Evolutionary conservation across 108 stramenopile species (phyloP).

Genomic region (Nitzschia sp.): DNA sequence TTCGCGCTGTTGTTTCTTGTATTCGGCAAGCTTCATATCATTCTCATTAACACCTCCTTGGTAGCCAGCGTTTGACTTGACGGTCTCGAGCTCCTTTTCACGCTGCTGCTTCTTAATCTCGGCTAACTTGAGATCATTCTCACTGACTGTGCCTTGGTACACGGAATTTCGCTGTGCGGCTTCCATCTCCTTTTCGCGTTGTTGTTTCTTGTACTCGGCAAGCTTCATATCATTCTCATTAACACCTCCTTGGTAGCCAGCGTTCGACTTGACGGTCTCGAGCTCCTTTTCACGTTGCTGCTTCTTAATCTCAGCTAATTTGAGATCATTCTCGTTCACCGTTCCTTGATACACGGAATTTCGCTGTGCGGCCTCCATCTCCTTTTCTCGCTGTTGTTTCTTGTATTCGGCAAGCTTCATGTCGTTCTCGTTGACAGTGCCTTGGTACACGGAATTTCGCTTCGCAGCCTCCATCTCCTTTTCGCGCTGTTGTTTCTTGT

Average conservation of each 20-base stretch:
- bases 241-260: background rate
- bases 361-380: background rate
- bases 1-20: slow-evolving; percentile 3
- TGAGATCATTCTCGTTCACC: slow-evolving; percentile 5
- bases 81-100: background rate
- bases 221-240: slow-evolving; percentile 9
- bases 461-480: background rate
- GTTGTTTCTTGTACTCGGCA: background rate
- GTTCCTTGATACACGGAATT: background rate
- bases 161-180: background rate
- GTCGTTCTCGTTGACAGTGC: background rate
- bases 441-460: slow-evolving; percentile 1
- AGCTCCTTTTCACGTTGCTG: background rate
- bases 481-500: slow-evolving; percentile 9
- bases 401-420: slow-evolving; percentile 2
- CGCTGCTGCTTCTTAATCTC: slow-evolving; percentile 7
- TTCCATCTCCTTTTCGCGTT: background rate
- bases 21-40: background rate
- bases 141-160: background rate
- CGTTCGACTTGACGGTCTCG: background rate
- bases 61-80: background rate
- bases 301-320: background rate
- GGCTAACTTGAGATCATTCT: slow-evolving; percentile 22
- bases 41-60: background rate
- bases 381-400: background rate